Base-by-base conservation (phyloP, 306 rosid species). In the Dryas octopetala region DNA sequence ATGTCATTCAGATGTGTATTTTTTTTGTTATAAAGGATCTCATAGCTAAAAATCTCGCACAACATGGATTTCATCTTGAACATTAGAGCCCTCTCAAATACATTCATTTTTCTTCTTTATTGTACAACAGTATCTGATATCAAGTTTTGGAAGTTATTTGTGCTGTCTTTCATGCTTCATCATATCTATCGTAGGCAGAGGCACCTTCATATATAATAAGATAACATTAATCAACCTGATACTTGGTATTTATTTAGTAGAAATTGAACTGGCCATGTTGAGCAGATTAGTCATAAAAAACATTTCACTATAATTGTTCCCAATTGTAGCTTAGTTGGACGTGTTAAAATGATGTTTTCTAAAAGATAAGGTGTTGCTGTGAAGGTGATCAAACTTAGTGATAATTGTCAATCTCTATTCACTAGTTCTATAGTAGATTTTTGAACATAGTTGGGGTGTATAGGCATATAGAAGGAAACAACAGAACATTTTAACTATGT, bases 101-200 rank as follows among this genome's bases (percentile, higher is more conserved):
- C 41, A 55, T 12, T 5, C 8, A 41, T 41, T 28, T 71, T 71
- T 9, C 50, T 55, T 14, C 19, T 44, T 4, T 17, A 23, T 45
- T 60, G 26, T 44, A 12, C 75, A 71, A 19, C 52, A 43, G 9
- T 6, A 7, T 40, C 45, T 57, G 48, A 40, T 62, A 51, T 61
- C 78, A 44, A 68, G 66, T 52, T 53, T 16, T 59, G 15, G 45
- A 50, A 79, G 17, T 77, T 19, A 50, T 13, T n/a, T 62, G 1
- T 8, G 44, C 26, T 58, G 19, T 48, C 12, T 26, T 40, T 15
- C 51, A 19, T 63, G 45, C 45, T 78, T 41, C 68, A 40, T 26
- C 45, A 58, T 26, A 12, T 40, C 17, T 13, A 23, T 71, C 16
- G 5, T 50, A 32, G 40, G 71, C 17, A 64, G 43, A 38, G 12